Evolutionary conservation across 139 green algal species (phyloP), one percentile per base, ranked within the genome.

Genomic region (Ettlia oleoabundans): DNA sequence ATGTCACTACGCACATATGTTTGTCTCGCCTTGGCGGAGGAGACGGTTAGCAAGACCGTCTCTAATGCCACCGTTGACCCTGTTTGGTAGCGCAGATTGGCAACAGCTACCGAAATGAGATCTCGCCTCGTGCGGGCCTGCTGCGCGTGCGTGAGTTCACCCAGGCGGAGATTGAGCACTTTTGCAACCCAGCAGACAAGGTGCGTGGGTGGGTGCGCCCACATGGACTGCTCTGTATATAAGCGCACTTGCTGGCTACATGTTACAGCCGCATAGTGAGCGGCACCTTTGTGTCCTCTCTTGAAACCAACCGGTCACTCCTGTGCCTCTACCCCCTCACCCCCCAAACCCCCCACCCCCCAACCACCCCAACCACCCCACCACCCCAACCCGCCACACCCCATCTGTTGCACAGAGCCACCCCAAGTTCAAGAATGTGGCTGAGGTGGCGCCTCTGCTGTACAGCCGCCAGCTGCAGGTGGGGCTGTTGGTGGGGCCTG

Each of bases 141-240:
- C 93, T 99, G 84, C 93, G 97, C 33, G 97, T 99, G 70, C 85
- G 97, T 21, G 97, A 99, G 92, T 99, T 99, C 91, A 99, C 97
- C 18, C 94, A 98, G 87, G 97, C 96, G 43, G 97, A 99, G 89
- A 99, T 99, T 62, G 97, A 99, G 93, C 97, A 99, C 88, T 99
- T 99, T 87, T 92, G 96, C 55, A 93, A 98, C 87, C 97, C 97
- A 4, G 89, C 94, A 6, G 85, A 98, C 84, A 99, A 99, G 86
- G 86, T 87, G 75, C 38, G 75, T 37, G 28, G 26, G 0, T 3
- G 52, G 2, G 2, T 13, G 33, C 42, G 47, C 13, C 13, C 47
- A 15, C 13, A 15, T 22, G 30, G 55, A 15, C 18, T n/a, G 21
- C 55, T 65, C 18, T 65, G 55, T 9, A 65, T 28, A 58, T 15